Conservation (phyloP, 2,329 filamentous ascomycete species). For the Colletotrichum sp. region DNA sequence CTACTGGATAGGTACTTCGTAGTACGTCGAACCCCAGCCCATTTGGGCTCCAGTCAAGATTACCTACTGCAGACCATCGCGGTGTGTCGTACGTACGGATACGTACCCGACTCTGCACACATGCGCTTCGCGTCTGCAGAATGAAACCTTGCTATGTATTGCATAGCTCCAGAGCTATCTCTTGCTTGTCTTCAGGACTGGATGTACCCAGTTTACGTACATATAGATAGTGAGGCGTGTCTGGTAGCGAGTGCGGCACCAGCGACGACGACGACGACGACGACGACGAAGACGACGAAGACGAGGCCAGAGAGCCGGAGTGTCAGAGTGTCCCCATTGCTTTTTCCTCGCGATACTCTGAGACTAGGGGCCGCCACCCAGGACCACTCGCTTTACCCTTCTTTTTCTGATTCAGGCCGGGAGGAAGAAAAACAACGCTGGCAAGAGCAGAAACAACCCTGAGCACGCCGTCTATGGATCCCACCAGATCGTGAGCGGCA, state of each 20-base stretch:
- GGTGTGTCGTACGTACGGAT: background rate
- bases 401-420: constrained; percentile 10
- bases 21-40: background rate
- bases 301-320: background rate
- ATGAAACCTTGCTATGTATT: background rate
- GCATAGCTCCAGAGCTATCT: background rate
- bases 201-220: background rate
- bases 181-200: background rate
- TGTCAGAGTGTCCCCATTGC: background rate
- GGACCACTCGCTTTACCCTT: constrained; percentile 5
- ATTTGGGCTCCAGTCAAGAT: constrained; percentile 6
- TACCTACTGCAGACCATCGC: background rate
- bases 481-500: constrained; percentile 4
- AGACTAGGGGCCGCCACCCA: constrained; percentile 20
- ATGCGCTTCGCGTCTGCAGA: background rate
- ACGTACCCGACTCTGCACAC: background rate
- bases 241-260: background rate
- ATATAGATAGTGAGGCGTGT: background rate
- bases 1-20: background rate
- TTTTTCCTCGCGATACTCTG: constrained; percentile 17
- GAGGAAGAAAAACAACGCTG: background rate
- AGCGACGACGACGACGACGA: background rate
- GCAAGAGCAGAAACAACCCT: background rate
- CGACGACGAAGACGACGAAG: background rate
- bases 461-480: background rate